Base-by-base conservation (phyloP, 495 filamentous ascomycete species). In the Hypomontagnella monticulosa region DNA sequence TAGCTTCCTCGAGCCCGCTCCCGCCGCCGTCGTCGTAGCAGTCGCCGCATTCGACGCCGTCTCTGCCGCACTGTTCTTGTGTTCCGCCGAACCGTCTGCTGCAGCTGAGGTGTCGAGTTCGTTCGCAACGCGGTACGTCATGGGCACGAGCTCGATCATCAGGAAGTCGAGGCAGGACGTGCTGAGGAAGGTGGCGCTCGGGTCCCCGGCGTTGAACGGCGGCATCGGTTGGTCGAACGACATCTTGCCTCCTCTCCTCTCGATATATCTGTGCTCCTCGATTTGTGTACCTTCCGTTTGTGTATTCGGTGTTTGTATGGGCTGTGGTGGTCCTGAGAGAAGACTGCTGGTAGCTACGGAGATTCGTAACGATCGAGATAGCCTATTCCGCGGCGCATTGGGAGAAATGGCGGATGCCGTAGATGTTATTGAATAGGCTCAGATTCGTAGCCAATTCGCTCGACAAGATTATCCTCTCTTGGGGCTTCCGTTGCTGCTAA, bases 131-230 rank as follows among this genome's bases (percentile, higher is more conserved):
- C 95, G 86, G 75, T 95, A 92, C 3, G 96, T 91, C 85, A 97
- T 89, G 42, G 95, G 95, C 20, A 99, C 95, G 49, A 99, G 83
- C 79, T 99, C 95, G 70, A 99, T 97, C 61, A 99, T 84, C 11
- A 99, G 87, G 61, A 99, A 88, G 72, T 99, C 95, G 56, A 98
- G 85, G 63, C 89, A 91, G 32, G 94, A 91, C 33, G 89, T 85
- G 75, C 83, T 88, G 48, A 97, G 80, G 79, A 93, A 91, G 52
- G 87, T 88, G 34, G 91, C 88, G 63, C 83, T 83, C 1, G 92
- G 90, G 75, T 97, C 93, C 37, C 87, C 87, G 71, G 87, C 77
- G 73, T 87, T 91, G 80, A 86, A 88, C 40, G 88, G 87, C 2
- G 89, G 88, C 65, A 87, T 75, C 30, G 84, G 83, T 30, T 86